Conservation (phyloP, 257 asterid species). For the Plantago elongata region DNA sequence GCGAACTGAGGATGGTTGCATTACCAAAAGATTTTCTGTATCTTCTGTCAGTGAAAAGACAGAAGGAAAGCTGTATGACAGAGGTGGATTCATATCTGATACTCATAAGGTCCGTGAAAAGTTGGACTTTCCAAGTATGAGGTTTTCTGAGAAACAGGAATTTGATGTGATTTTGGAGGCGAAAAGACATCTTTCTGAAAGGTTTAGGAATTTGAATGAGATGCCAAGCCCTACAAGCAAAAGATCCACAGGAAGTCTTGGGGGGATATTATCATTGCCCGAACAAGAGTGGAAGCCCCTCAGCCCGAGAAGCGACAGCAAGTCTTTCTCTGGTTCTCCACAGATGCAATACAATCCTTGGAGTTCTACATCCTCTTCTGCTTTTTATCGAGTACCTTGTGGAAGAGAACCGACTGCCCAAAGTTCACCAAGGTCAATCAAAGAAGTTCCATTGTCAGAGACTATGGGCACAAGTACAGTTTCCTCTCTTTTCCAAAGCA, state of each 20-base stretch:
- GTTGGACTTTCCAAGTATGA: slow-evolving; percentile 28
- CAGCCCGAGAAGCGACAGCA: slow-evolving; percentile 37
- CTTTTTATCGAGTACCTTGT: slow-evolving; percentile 13
- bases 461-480: slow-evolving; percentile 6
- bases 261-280: slow-evolving; percentile 53
- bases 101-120: slow-evolving; percentile 24
- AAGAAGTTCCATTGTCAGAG: slow-evolving; percentile 17
- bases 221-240: slow-evolving; percentile 18
- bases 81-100: slow-evolving; percentile 4
- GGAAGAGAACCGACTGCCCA: slow-evolving; percentile 19
- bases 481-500: slow-evolving; percentile 14
- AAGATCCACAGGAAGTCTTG: slow-evolving; percentile 45
- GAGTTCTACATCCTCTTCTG: slow-evolving; percentile 15
- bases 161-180: slow-evolving; percentile 66
- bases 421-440: slow-evolving; percentile 24
- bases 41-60: slow-evolving; percentile 21
- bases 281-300: slow-evolving; percentile 39
- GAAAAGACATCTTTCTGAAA: slow-evolving; percentile 64
- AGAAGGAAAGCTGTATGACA: slow-evolving; percentile 8
- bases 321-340: slow-evolving; percentile 20
- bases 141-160: slow-evolving; percentile 29
- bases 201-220: slow-evolving; percentile 31
- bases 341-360: slow-evolving; percentile 29
- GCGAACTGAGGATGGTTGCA: neutral
- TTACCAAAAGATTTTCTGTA: slow-evolving; percentile 15